These are phyloP conservation scores for Talaromyces proteolyticus DNA, from an alignment of 495 filamentous ascomycete genomes.

Conservation along the genomic window DNA sequence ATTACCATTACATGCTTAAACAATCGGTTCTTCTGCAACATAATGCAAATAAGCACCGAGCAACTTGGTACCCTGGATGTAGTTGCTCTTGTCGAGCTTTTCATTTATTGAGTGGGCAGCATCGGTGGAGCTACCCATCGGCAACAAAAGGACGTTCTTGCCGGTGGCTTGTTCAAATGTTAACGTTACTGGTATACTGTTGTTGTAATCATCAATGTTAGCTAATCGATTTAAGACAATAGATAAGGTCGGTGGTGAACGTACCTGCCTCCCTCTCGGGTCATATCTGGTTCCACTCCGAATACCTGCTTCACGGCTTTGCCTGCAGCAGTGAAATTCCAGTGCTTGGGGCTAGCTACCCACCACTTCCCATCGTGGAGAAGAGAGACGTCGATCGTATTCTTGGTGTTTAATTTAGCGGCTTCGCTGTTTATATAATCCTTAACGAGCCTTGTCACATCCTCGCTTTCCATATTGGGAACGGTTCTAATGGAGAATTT, in stretches of 20 bases:
- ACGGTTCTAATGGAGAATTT: constrained; percentile 98
- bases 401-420: constrained; percentile 81
- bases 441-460: constrained; percentile 79
- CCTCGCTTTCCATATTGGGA: constrained; percentile 89
- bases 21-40: constrained; percentile 79
- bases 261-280: constrained; percentile 86
- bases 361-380: constrained; percentile 97
- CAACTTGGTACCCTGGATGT: constrained; percentile 97
- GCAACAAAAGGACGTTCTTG: constrained; percentile 93
- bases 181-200: constrained; percentile 88
- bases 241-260: constrained; percentile 10
- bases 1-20: constrained; percentile 13
- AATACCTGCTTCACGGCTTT: constrained; percentile 93
- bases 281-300: constrained; percentile 89
- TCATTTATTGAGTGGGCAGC: constrained; percentile 97
- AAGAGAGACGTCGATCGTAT: constrained; percentile 71
- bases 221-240: not conserved
- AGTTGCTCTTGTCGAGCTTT: constrained; percentile 94
- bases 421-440: constrained; percentile 74
- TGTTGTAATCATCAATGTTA: constrained; percentile 1
- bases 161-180: constrained; percentile 98
- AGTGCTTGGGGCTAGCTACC: constrained; percentile 94
- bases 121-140: constrained; percentile 96
- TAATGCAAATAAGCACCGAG: constrained; percentile 95
- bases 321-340: constrained; percentile 91